Evolutionary conservation across 1,139 yeast species (phyloP).

Genomic region (Yamadazyma spencermartinsiae): DNA sequence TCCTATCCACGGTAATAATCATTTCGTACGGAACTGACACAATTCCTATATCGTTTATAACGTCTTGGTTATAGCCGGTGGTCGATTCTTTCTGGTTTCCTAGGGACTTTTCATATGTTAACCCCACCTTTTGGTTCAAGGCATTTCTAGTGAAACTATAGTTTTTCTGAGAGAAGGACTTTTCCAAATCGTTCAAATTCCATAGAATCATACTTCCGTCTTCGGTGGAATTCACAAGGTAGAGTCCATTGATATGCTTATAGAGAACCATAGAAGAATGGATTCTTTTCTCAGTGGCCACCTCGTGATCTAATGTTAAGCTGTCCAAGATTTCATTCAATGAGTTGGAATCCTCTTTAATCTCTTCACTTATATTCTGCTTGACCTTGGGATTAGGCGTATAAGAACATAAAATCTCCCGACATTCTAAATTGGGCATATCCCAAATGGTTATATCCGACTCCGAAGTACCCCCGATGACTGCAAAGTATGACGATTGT

Average conservation of each 20-base stretch:
- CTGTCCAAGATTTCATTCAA: constrained; percentile 12
- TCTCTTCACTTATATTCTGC: constrained; percentile 12
- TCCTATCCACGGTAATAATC: constrained; percentile 62
- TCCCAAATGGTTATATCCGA: constrained; percentile 77
- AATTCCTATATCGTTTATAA: constrained; percentile 49
- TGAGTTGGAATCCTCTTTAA: constrained; percentile 8
- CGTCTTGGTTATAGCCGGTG: constrained; percentile 29
- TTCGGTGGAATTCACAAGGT: constrained; percentile 28
- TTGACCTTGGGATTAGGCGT: constrained; percentile 8
- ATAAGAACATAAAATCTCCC: constrained; percentile 42
- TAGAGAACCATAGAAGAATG: constrained; percentile 6
- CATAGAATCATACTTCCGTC: constrained; percentile 33
- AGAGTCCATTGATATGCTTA: constrained; percentile 10
- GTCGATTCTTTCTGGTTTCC: neutral
- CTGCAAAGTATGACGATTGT: constrained; percentile 27
- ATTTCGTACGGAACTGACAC: constrained; percentile 55
- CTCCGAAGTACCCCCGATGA: constrained; percentile 50
- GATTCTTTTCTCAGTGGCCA: constrained; percentile 1
- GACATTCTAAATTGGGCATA: constrained; percentile 62
- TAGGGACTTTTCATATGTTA: constrained; percentile 9
- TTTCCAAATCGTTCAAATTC: constrained; percentile 27
- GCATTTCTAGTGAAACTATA: constrained; percentile 16
- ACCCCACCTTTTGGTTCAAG: constrained; percentile 9
- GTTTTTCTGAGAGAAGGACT: constrained; percentile 23
- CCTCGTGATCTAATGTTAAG: constrained; percentile 12